phyloP scores from a whole-genome alignment of 352 stramenopile species.

The Aphanomyces astaci region DNA sequence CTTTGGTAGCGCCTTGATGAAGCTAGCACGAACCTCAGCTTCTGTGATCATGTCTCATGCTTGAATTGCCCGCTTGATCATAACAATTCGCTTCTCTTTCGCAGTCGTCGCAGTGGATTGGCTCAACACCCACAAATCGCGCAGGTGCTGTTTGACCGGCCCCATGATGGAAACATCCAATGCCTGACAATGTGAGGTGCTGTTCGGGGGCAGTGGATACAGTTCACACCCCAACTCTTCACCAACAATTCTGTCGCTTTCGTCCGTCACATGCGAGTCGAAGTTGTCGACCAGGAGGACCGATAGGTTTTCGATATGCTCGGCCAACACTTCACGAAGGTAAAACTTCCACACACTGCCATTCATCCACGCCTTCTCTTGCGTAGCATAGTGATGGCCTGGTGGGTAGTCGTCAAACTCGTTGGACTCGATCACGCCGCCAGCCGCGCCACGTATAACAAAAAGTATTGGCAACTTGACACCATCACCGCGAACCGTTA shows the following conservation, averaged over 20 bases:
- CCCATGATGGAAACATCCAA: constrained; percentile 11
- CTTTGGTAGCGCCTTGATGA: constrained; percentile 28
- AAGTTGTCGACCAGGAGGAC: background rate
- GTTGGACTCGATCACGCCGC: background rate
- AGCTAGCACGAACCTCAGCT: background rate
- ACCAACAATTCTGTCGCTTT: background rate
- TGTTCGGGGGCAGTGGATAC: background rate
- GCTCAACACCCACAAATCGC: background rate
- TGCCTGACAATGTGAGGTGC: background rate
- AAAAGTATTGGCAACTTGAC: constrained; percentile 27
- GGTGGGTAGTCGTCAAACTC: background rate
- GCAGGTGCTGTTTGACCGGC: background rate
- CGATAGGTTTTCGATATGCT: background rate
- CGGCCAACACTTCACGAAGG: background rate
- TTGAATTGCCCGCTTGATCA: background rate
- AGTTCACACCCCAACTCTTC: background rate
- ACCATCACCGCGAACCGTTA: constrained; percentile 24
- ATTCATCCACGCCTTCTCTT: background rate
- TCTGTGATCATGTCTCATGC: background rate
- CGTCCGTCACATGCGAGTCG: background rate
- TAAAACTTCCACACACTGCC: background rate
- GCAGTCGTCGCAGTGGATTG: background rate
- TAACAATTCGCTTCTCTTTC: background rate
- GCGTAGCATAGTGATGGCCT: background rate
- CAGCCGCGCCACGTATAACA: constrained; percentile 11